These are phyloP conservation scores for Trichomonas tenax DNA, from an alignment of 208 protist species.

Conservation along the genomic window DNA sequence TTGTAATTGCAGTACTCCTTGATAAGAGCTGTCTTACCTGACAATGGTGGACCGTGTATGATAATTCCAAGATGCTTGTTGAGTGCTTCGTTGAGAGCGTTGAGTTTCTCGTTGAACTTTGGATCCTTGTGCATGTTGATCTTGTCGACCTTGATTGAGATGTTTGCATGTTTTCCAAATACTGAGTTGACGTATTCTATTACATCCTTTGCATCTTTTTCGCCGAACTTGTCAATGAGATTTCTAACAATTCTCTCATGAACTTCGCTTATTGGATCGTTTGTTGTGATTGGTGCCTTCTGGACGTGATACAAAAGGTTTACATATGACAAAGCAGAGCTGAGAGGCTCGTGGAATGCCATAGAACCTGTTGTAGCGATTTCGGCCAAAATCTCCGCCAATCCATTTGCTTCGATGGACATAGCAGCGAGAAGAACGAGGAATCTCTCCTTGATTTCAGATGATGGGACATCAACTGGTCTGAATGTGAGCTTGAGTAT, in stretches of 20 bases:
- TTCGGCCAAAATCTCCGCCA: background rate
- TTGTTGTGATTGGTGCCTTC: background rate
- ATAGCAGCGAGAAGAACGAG: background rate
- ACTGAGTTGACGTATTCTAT: background rate
- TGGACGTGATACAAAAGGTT: background rate
- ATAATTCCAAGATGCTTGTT: background rate
- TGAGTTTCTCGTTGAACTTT: background rate
- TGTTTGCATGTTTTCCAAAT: background rate
- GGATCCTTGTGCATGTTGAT: background rate
- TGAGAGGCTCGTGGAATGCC: background rate
- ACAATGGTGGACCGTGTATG: background rate
- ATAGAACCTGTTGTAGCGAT: background rate
- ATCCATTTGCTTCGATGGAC: background rate
- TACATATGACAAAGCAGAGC: background rate
- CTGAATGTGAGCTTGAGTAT: background rate
- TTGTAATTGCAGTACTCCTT: background rate
- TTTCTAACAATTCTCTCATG: background rate
- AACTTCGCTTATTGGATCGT: background rate
- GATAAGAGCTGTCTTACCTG: background rate
- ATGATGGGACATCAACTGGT: background rate
- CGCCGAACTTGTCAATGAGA: background rate
- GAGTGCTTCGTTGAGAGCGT: background rate
- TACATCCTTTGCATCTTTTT: background rate
- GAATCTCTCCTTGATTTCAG: background rate
- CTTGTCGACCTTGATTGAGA: background rate